Evolutionary conservation across 2,329 filamentous ascomycete species (phyloP), one percentile per base, ranked within the genome.

Genomic region (Albifimbria verrucaria): DNA sequence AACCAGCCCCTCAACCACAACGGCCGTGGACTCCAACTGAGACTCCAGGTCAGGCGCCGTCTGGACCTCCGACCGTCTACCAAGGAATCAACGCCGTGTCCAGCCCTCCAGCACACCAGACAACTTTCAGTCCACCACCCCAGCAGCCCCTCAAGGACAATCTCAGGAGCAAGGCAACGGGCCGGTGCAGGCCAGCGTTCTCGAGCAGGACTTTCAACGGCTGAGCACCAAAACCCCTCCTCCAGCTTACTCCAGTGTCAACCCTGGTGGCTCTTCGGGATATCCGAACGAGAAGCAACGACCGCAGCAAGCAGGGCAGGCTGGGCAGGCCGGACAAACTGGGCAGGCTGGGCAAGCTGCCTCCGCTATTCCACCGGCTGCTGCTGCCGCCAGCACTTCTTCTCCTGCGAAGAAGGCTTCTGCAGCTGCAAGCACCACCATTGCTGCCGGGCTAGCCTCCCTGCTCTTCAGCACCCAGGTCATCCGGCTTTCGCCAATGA

Each of bases 11-110:
- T 25, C 59, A 59, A 9, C 59, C 62, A 23, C 70, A 68, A 52
- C 64, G 93, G 47, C 92, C 92, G 25, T 97, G 93, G 94, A 97
- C 93, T 10, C 94, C 94, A 1, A 97, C 94, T 3, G 94, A 99
- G 68, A 81, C 86, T 53, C 92, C 92, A 1, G 92, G 91, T 26
- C 87, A 87, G 56, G 88, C 92, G 50, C 90, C 91, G 5, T 91
- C 96, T 73, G 92, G 92, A 0, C 92, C 92, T 25, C 92, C 93
- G 1, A 92, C 89, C 0, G 88, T 96, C 1, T 97, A 97, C 62
- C 93, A 97, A 72, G 94, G 94, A 7, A 82, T 84, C 50, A 87
- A 87, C 58, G 86, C 89, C 56, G 85, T 92, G 6, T 70, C 79
- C 26, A 79, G 71, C 46, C 77, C 62, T 82, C 72, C 62, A 52